Evolutionary conservation across 768 basidiomycete species (phyloP).

Genomic region (Thelephora ganbajun): DNA sequence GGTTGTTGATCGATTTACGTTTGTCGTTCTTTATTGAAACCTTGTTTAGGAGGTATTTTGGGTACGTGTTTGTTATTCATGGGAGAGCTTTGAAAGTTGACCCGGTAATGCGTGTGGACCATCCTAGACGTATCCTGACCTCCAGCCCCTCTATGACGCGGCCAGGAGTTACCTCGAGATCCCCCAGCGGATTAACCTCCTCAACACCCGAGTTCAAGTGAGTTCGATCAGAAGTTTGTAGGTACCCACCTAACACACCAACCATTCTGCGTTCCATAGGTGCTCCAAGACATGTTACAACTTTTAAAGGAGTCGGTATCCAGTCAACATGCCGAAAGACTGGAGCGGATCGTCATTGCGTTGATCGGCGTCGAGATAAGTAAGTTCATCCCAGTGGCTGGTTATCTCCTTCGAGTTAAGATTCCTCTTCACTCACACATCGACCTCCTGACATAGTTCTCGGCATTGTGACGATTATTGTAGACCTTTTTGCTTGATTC

Average conservation of each 20-base stretch:
- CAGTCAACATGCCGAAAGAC: slow-evolving; percentile 76
- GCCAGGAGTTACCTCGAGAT: slow-evolving; percentile 91
- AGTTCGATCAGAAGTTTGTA: slow-evolving; percentile 6
- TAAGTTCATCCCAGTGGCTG: slow-evolving; percentile 17
- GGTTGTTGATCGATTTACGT: background rate
- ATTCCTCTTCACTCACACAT: background rate
- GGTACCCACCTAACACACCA: background rate
- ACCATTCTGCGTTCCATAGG: slow-evolving; percentile 29
- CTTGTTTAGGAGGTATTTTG: slow-evolving; percentile 76
- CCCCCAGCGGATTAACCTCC: slow-evolving; percentile 80
- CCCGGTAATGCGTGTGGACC: background rate
- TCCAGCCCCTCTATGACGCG: slow-evolving; percentile 90
- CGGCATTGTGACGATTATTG: slow-evolving; percentile 82
- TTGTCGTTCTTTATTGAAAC: slow-evolving; percentile 2
- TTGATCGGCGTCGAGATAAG: slow-evolving; percentile 84
- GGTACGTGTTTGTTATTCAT: slow-evolving; percentile 31
- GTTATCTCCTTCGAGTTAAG: background rate
- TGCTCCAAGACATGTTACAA: slow-evolving; percentile 93
- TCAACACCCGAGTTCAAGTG: slow-evolving; percentile 90
- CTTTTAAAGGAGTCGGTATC: slow-evolving; percentile 91
- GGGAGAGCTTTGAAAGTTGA: slow-evolving; percentile 3
- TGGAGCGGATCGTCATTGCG: slow-evolving; percentile 87
- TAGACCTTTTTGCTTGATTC: slow-evolving; percentile 43
- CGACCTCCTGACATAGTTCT: slow-evolving; percentile 38
- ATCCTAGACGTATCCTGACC: slow-evolving; percentile 78